Evolutionary conservation across 345 rosid genomes (phyloP).

Genomic region (Rhodamnia rubescens): DNA sequence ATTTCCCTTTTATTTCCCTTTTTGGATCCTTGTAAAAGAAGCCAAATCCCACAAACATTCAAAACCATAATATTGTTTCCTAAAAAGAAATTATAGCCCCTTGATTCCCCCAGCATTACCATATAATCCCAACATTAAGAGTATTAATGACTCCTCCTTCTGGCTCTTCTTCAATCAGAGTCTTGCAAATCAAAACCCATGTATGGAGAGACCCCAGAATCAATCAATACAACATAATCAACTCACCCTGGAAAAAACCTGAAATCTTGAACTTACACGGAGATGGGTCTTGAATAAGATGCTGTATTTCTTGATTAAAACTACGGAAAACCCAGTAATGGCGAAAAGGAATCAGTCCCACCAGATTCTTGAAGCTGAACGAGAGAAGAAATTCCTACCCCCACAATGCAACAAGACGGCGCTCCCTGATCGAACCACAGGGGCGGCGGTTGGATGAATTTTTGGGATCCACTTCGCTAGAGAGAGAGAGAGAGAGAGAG

Average conservation of each 20-base stretch:
- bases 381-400: neutral
- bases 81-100: neutral
- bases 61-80: neutral
- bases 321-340: neutral
- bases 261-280: neutral
- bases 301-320: neutral
- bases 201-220: neutral
- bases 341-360: neutral
- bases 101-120: neutral
- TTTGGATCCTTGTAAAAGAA: slow-evolving; percentile 15
- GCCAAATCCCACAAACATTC: neutral
- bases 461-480: neutral
- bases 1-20: slow-evolving; percentile 1
- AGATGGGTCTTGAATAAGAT: neutral
- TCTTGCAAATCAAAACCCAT: neutral
- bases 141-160: neutral
- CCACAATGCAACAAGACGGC: neutral
- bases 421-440: neutral
- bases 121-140: neutral
- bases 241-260: neutral
- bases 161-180: neutral
- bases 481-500: neutral
- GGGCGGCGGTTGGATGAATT: neutral
- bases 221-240: neutral
- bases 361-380: neutral